Evolutionary conservation across 1,284 basidiomycete genomes (phyloP).

Genomic region (Ceratobasidium sp.): DNA sequence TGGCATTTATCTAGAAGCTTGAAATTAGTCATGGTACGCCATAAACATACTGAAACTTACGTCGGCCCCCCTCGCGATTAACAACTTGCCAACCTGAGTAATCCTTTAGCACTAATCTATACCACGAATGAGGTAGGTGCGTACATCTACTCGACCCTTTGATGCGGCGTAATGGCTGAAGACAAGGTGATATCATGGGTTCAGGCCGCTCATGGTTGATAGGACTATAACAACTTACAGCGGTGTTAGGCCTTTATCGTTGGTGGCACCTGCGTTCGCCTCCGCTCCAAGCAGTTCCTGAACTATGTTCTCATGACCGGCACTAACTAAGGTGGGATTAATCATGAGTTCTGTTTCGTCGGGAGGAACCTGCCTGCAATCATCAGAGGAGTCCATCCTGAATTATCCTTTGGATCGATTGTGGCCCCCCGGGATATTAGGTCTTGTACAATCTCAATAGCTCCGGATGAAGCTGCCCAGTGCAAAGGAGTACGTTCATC

Average conservation of each 20-base stretch:
- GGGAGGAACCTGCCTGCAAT: conserved; percentile 76
- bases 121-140: conserved; percentile 51
- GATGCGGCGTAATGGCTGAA: conserved; percentile 93
- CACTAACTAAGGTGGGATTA: conserved; percentile 70
- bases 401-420: conserved; percentile 77
- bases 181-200: background rate
- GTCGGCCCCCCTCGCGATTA: conserved; percentile 90
- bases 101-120: conserved; percentile 50
- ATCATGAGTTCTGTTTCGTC: conserved; percentile 32
- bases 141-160: conserved; percentile 87
- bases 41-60: conserved; percentile 64
- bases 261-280: conserved; percentile 84
- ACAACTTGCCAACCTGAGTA: conserved; percentile 83
- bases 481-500: conserved; percentile 92
- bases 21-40: conserved; percentile 12
- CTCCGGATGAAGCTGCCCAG: conserved; percentile 85
- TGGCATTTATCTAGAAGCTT: conserved; percentile 82
- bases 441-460: conserved; percentile 77
- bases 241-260: conserved; percentile 89
- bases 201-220: background rate
- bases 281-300: conserved; percentile 87
- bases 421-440: conserved; percentile 81
- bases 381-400: conserved; percentile 90
- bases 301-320: conserved; percentile 83
- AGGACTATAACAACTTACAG: conserved; percentile 69